Conservation (phyloP, 2,329 filamentous ascomycete genomes). For the Harringtonia aguacate region DNA sequence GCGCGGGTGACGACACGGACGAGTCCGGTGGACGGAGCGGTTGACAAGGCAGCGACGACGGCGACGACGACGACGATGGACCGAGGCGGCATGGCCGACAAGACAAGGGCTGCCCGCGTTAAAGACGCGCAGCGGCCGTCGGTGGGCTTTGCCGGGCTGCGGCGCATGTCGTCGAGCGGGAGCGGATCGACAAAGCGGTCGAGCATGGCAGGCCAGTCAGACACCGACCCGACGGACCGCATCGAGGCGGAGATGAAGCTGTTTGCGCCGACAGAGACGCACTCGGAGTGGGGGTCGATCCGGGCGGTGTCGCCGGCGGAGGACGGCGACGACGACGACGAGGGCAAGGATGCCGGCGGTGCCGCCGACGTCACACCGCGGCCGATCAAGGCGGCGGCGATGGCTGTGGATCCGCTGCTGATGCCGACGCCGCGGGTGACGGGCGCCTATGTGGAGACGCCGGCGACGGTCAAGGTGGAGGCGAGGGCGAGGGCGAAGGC, state of each 20-base stretch:
- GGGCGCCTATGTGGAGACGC: slow-evolving; percentile 48
- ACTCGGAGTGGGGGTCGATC: slow-evolving; percentile 44
- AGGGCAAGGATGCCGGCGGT: neutral
- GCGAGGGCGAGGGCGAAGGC: neutral
- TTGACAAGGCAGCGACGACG: neutral
- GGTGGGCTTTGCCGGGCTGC: slow-evolving; percentile 36
- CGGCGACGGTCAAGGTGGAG: slow-evolving; percentile 28
- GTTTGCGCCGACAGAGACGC: slow-evolving; percentile 42
- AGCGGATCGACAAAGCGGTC: slow-evolving; percentile 34
- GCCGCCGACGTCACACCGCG: slow-evolving; percentile 30
- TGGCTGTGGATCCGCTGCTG: slow-evolving; percentile 31
- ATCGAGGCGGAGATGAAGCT: slow-evolving; percentile 46
- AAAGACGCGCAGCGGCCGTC: slow-evolving; percentile 15
- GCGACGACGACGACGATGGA: slow-evolving; percentile 1
- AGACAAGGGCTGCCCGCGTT: neutral
- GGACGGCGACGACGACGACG: slow-evolving; percentile 15
- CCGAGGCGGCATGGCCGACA: neutral
- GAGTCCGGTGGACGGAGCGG: neutral
- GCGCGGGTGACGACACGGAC: slow-evolving; percentile 23
- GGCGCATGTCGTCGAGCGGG: slow-evolving; percentile 26
- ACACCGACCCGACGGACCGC: slow-evolving; percentile 43
- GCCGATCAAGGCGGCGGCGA: slow-evolving; percentile 25
- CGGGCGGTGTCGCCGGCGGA: slow-evolving; percentile 37
- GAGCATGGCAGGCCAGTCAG: slow-evolving; percentile 33
- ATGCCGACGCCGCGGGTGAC: slow-evolving; percentile 43